phyloP scores from a whole-genome alignment of 2,329 filamentous ascomycete species.

The Paraphoma chrysanthemicola region DNA sequence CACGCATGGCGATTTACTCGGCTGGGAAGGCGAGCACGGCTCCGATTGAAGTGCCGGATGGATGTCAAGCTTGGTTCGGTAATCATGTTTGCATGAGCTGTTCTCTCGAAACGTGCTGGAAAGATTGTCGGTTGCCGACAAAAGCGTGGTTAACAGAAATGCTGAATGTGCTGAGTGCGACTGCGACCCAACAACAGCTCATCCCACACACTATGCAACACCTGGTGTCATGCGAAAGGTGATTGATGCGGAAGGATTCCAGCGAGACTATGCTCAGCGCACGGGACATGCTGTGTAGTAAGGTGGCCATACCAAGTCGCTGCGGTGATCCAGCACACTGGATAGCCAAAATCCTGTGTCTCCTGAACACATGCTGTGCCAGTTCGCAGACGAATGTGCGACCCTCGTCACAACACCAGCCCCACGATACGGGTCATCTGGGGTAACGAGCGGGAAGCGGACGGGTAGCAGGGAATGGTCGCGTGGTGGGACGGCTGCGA shows the following conservation, averaged over 20 bases:
- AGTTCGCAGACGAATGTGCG: not conserved
- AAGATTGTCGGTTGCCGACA: not conserved
- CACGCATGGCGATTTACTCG: not conserved
- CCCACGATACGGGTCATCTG: not conserved
- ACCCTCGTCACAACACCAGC: not conserved
- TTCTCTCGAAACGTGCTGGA: not conserved
- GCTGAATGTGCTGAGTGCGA: too few relatives aligned
- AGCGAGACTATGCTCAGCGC: not conserved
- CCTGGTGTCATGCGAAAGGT: too few relatives aligned
- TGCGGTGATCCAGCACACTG: not conserved
- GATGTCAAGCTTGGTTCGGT: not conserved
- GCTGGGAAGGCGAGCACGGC: not conserved
- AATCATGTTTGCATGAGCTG: not conserved
- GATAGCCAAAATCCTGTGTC: not conserved
- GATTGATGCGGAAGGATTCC: not conserved
- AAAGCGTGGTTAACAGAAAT: not conserved
- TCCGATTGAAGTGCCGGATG: not conserved
- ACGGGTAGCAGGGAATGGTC: not conserved
- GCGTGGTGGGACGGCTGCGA: not conserved
- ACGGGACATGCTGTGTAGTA: not conserved
- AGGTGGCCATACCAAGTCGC: not conserved
- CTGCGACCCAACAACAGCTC: too few relatives aligned
- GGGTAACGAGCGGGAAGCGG: not conserved
- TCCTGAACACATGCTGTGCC: not conserved
- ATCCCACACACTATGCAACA: too few relatives aligned